A percentile compares a stretch with the other conserved stretches of the same genome.
Evolutionary conservation across 2,329 filamentous ascomycete species (phyloP).

Genomic region (Fusarium scirpi): DNA sequence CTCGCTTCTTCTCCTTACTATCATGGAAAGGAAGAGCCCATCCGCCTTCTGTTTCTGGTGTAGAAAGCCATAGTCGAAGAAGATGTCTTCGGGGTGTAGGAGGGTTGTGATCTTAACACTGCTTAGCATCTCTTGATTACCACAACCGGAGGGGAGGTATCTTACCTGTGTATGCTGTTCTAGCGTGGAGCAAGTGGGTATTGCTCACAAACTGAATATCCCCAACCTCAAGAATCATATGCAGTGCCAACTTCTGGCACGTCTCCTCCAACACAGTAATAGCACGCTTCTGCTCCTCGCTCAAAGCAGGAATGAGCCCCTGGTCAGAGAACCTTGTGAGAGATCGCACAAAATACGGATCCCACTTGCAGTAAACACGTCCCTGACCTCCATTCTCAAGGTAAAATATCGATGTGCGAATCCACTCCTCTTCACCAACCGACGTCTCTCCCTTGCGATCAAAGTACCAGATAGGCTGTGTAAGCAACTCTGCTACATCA

Average conservation of each 20-base stretch:
- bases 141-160: fast-evolving
- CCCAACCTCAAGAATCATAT: constrained; percentile 88
- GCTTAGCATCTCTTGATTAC: background rate
- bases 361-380: constrained; percentile 76
- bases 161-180: constrained; percentile 76
- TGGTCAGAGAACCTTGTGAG: constrained; percentile 78
- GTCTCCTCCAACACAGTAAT: constrained; percentile 74
- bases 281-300: constrained; percentile 75
- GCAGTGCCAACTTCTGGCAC: constrained; percentile 77
- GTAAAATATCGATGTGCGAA: constrained; percentile 79
- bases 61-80: constrained; percentile 86
- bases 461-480: constrained; percentile 88
- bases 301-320: constrained; percentile 79
- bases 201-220: constrained; percentile 91
- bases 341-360: constrained; percentile 87
- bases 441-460: constrained; percentile 89
- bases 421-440: constrained; percentile 79
- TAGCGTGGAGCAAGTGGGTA: constrained; percentile 81
- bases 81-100: constrained; percentile 80
- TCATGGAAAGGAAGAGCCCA: constrained; percentile 89
- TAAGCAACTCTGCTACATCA: constrained; percentile 80
- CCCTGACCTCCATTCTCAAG: constrained; percentile 75
- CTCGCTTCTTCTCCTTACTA: constrained; percentile 84
- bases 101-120: constrained; percentile 63
- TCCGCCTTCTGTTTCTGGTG: constrained; percentile 83